Percentiles rank a stretch among this genome's conserved stretches.
Evolutionary conservation across 73 alveolate species (phyloP).

Genomic region (Tetrahymena elliotti): DNA sequence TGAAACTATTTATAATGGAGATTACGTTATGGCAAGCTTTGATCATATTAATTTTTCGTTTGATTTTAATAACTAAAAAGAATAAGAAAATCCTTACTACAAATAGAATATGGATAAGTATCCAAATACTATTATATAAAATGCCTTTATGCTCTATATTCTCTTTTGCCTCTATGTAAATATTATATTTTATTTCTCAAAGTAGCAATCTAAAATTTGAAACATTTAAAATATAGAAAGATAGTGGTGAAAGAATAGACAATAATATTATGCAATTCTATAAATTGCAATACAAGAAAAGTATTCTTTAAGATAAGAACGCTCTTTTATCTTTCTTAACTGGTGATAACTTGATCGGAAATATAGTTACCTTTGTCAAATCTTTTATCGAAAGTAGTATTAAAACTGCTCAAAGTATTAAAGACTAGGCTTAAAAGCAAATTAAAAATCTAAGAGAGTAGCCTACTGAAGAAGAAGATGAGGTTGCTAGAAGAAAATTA

Average conservation of each 20-base stretch:
- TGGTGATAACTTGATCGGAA: conserved; percentile 41
- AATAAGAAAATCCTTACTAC: neutral
- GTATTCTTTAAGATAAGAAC: conserved; percentile 4
- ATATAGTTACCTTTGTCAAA: conserved; percentile 39
- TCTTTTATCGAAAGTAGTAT: conserved; percentile 31
- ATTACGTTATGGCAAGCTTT: neutral
- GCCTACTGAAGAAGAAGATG: conserved; percentile 15
- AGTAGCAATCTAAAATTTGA: neutral
- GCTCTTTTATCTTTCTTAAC: conserved; percentile 12
- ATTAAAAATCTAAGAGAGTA: neutral
- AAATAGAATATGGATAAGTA: conserved; percentile 11
- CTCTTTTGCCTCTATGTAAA: neutral
- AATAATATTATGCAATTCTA: conserved; percentile 28
- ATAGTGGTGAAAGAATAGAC: conserved; percentile 30
- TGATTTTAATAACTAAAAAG: neutral
- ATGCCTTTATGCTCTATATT: neutral
- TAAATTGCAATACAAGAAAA: neutral
- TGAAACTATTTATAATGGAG: neutral
- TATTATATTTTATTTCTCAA: neutral
- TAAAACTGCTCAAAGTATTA: neutral
- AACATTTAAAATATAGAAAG: conserved; percentile 5
- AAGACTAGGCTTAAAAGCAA: neutral
- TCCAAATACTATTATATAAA: conserved; percentile 29
- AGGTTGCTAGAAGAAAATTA: conserved; percentile 1
- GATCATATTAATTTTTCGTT: neutral